phyloP scores from a whole-genome alignment of 2,329 filamentous ascomycete species.

The Pseudogymnoascus sp. region DNA sequence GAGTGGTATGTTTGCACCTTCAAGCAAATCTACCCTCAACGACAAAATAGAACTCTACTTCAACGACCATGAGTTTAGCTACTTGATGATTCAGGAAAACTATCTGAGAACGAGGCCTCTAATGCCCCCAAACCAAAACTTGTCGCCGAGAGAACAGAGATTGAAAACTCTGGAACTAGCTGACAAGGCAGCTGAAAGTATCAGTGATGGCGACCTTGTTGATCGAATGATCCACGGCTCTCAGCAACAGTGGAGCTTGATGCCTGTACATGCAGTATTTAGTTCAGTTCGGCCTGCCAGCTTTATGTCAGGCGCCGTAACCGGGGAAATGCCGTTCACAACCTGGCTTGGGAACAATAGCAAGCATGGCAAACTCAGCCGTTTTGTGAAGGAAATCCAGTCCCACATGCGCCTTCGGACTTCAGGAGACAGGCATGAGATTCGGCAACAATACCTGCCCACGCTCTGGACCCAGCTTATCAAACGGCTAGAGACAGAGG shows the following conservation, averaged over 20 bases:
- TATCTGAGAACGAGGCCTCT: conserved; percentile 78
- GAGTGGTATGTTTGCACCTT: conserved; percentile 74
- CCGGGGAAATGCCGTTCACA: conserved; percentile 67
- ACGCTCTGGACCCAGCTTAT: conserved; percentile 76
- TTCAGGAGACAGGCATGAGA: conserved; percentile 85
- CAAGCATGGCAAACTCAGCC: conserved; percentile 67
- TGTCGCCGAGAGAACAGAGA: conserved; percentile 59
- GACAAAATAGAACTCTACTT: conserved; percentile 99
- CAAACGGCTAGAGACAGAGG: conserved; percentile 64
- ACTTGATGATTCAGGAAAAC: conserved; percentile 96
- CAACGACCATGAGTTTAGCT: conserved; percentile 97
- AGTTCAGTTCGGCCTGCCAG: conserved; percentile 89
- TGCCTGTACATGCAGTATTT: conserved; percentile 94
- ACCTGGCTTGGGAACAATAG: conserved; percentile 94
- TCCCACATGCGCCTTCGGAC: conserved; percentile 90
- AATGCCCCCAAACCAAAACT: conserved; percentile 44
- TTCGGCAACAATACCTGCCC: conserved; percentile 90
- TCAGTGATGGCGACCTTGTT: conserved; percentile 92
- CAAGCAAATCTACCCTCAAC: conserved; percentile 80
- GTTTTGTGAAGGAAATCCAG: conserved; percentile 87
- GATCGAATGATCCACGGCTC: conserved; percentile 98
- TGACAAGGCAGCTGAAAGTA: conserved; percentile 85
- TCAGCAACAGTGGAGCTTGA: conserved; percentile 96
- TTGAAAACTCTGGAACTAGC: conserved; percentile 80
- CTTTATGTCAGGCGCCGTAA: conserved; percentile 72